Evolutionary conservation across 768 basidiomycete species (phyloP).

Genomic region (Tylopilus balloui): DNA sequence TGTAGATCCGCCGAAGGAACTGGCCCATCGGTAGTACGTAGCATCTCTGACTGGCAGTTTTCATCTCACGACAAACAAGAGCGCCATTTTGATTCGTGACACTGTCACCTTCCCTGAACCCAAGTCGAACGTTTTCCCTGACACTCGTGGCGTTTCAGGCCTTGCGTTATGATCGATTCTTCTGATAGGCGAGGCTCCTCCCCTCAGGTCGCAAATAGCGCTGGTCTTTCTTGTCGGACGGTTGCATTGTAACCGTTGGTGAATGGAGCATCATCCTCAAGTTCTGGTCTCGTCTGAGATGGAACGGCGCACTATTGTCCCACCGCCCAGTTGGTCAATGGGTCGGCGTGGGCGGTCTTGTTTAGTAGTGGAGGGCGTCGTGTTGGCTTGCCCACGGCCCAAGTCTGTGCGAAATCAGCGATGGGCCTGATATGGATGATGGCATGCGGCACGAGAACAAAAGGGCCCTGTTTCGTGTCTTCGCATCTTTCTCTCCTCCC

Average conservation of each 20-base stretch:
- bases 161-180: not conserved
- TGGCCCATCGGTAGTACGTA: not conserved
- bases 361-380: too few species aligned
- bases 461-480: conserved; percentile 10
- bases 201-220: not conserved
- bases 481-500: conserved; percentile 11
- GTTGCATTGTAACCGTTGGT: conserved; percentile 11
- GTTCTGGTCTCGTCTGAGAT: too few species aligned
- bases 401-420: conserved; percentile 21
- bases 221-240: conserved; percentile 32
- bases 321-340: too few species aligned
- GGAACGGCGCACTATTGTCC: too few species aligned
- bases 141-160: not conserved
- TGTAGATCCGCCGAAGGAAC: not conserved
- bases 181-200: not conserved
- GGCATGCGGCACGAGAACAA: conserved; percentile 30
- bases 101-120: conserved; percentile 10
- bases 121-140: conserved; percentile 1
- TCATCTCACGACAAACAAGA: not conserved
- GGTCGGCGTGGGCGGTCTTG: too few species aligned
- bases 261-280: not conserved
- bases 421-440: conserved; percentile 31
- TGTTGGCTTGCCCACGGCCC: not conserved
- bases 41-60: not conserved
- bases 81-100: too few species aligned